Base-by-base conservation (phyloP, 2,329 filamentous ascomycete genomes). In the Fonsecaea pugnacius region DNA sequence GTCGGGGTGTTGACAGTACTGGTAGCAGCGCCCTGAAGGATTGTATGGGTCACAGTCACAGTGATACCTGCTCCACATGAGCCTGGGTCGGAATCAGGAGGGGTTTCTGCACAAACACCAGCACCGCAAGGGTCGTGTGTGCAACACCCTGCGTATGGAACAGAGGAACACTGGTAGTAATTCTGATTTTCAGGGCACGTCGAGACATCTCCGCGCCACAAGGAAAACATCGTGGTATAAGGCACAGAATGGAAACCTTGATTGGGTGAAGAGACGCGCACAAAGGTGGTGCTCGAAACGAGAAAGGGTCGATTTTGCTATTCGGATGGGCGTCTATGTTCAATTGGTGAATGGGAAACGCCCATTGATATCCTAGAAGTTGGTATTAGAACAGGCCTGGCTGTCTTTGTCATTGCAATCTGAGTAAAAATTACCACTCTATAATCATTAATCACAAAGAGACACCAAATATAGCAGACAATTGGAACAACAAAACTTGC, bases 11-110 rank as follows among this genome's bases (percentile, higher is more conserved):
- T 32, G 33, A 64, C 33, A 16, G 62, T 65, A 33, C 62, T 67
- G 30, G 62, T 65, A 14, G 65, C 62, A 27, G 62, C 65, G 14
- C 62, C 65, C 21, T 67, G 65, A 14, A 65, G 24, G 5, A 67
- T 38, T 35, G 65, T 67, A 27, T 65, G 55, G 24, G 65, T 67
- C 35, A 67, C 62, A 16, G 65, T 67, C 10, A 67, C 62, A 27
- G 65, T 67, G 21, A 50, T 9, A 33, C 46, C 27, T 36, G 32
- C 18, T 27, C 54, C 60, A 51, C 65, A 67, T 14, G 62, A 58
- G 21, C 50, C 58, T 30, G 58, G 27, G 48, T 43, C 6, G 40
- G 33, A 53, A 32, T 53, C 48, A n/a, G 21, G 51, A 36, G 30
- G 14, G 12, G 30, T 43, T 18, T 54, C 51, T 46, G 14, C 53